These are phyloP conservation scores for Chytriomyces sp. DNA, from an alignment of 192 early-diverging fungal genomes.

Conservation along the genomic window DNA sequence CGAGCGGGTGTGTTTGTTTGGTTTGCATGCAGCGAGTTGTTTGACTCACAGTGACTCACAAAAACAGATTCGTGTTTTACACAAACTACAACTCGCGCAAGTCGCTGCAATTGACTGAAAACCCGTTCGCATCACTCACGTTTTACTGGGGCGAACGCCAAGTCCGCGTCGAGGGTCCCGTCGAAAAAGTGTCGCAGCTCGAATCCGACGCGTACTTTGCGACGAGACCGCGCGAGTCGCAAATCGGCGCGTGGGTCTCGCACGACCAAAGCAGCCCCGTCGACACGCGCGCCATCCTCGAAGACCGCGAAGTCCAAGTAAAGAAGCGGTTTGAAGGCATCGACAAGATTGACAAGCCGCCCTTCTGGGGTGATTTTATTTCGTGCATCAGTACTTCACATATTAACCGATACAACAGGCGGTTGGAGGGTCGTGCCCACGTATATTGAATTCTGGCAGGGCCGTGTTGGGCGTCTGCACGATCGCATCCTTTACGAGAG, in stretches of 20 bases:
- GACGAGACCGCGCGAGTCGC: conserved; percentile 42
- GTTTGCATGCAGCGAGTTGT: not conserved
- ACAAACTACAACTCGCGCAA: conserved; percentile 63
- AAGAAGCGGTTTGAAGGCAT: conserved; percentile 35
- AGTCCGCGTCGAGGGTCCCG: conserved; percentile 58
- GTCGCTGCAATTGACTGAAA: conserved; percentile 45
- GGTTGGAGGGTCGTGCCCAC: conserved; percentile 55
- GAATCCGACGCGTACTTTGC: conserved; percentile 59
- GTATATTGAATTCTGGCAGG: conserved; percentile 64
- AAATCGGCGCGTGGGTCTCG: conserved; percentile 52
- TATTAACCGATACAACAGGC: not conserved
- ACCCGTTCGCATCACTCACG: conserved; percentile 50
- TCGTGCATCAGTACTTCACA: not conserved
- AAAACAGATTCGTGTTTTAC: conserved; percentile 54
- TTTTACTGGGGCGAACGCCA: conserved; percentile 59
- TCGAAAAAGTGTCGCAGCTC: conserved; percentile 27
- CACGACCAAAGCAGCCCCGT: conserved; percentile 33
- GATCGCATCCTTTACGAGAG: conserved; percentile 24
- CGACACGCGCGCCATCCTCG: conserved; percentile 42
- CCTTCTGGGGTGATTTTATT: conserved; percentile 48
- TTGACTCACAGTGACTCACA: not conserved
- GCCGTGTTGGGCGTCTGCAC: conserved; percentile 25
- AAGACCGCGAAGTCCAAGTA: conserved; percentile 30
- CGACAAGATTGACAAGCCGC: conserved; percentile 48
- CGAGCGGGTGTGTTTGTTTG: conserved; percentile 32